Evolutionary conservation across 1,139 yeast genomes (phyloP).

Genomic region (Taphrina populina): DNA sequence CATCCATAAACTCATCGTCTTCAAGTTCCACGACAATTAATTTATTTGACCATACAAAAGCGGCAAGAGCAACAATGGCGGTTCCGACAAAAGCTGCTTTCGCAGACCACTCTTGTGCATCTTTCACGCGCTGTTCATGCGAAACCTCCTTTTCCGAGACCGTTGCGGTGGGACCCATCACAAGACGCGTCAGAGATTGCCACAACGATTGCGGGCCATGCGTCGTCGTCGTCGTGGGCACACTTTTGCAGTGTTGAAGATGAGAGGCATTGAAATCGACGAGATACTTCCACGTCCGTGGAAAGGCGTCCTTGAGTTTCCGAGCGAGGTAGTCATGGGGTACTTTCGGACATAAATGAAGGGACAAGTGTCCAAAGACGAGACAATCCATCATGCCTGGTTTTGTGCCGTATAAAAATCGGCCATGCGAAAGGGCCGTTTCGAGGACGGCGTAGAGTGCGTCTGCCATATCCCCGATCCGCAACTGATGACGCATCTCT

Average conservation of each 20-base stretch:
- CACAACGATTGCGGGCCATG: too few species aligned
- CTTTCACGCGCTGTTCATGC: too few species aligned
- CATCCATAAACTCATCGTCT: too few species aligned
- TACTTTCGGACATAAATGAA: slow-evolving; percentile 38
- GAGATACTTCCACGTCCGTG: slow-evolving; percentile 19
- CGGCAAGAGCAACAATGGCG: slow-evolving; percentile 5
- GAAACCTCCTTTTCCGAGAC: too few species aligned
- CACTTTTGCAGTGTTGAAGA: too few species aligned
- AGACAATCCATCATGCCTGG: slow-evolving; percentile 33
- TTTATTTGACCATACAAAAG: slow-evolving; percentile 7
- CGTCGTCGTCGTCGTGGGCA: too few species aligned
- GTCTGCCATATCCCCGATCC: slow-evolving; percentile 7
- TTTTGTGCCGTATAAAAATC: slow-evolving; percentile 27
- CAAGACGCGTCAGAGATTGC: too few species aligned
- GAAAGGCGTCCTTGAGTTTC: slow-evolving; percentile 12
- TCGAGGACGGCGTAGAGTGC: slow-evolving; percentile 10
- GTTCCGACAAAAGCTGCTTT: slow-evolving; percentile 11
- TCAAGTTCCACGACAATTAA: slow-evolving; percentile 15
- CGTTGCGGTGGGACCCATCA: too few species aligned
- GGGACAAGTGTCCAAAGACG: slow-evolving; percentile 30
- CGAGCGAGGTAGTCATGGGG: slow-evolving; percentile 38
- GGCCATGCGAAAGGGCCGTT: slow-evolving; percentile 10
- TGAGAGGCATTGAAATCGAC: slow-evolving; percentile 16
- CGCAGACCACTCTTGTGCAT: slow-evolving; percentile 7
- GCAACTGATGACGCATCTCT: too few species aligned